These are phyloP conservation scores for Reutealis trisperma DNA, from an alignment of 345 rosid genomes.

Conservation along the genomic window DNA sequence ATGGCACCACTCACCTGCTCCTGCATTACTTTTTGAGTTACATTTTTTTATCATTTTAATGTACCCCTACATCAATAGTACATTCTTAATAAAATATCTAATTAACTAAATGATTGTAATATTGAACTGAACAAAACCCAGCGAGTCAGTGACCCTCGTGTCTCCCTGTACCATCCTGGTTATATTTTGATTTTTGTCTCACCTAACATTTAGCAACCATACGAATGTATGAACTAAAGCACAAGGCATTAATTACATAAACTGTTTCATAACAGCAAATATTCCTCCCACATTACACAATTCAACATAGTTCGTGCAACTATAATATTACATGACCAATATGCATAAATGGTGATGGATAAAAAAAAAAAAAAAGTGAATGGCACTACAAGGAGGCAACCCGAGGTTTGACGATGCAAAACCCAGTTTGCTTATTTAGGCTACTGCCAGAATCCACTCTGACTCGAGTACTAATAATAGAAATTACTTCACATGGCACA, in stretches of 20 bases:
- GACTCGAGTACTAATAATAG: background rate
- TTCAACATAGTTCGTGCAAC: background rate
- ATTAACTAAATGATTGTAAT: no score
- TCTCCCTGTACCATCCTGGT: background rate
- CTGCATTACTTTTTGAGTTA: no score
- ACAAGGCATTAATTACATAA: background rate
- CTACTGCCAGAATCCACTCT: slow-evolving; percentile 2
- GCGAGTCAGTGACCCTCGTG: no score
- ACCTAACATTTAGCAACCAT: background rate
- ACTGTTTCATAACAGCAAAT: slow-evolving; percentile 2
- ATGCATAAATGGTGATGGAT: background rate
- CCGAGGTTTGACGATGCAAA: slow-evolving; percentile 4
- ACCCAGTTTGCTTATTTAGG: slow-evolving; percentile 25
- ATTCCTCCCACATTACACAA: background rate
- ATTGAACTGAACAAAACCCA: no score
- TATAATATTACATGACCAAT: background rate
- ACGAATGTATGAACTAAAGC: background rate
- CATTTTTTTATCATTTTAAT: no score
- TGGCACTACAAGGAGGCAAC: slow-evolving; percentile 1
- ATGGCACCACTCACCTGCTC: no score
- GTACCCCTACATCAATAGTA: no score
- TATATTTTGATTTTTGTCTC: no score
- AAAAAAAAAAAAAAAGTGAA: background rate
- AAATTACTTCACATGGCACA: background rate
- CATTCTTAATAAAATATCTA: no score